Base-by-base conservation (phyloP, 2,329 filamentous ascomycete species). In the Colletotrichum sp. region DNA sequence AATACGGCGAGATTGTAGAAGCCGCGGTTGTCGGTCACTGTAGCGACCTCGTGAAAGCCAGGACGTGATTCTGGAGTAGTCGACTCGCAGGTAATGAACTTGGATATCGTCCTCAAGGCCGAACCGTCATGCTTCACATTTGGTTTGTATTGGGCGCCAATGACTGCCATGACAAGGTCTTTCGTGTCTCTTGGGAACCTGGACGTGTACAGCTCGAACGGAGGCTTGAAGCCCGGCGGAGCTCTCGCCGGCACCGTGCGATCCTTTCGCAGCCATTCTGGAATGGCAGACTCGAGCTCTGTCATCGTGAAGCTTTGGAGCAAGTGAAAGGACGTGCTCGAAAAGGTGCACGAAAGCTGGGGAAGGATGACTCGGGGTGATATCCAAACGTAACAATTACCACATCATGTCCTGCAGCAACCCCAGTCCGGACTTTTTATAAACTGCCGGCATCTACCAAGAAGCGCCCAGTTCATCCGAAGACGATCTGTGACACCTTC, bases 111-210 rank as follows among this genome's bases (percentile, higher is more conserved):
- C 5, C 12, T 52, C 0, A 52, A 24, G n/a, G 43, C 43, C 4
- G 43, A 52, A 1, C 43, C 43, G 1, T 52, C 43, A 0, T 3
- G n/a, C n/a, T 21, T 21, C 6, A 8, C 1, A 0, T 8, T 52
- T 52, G 43, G 10, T 13, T 13, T 4, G 1, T 6, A 52, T 13
- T 52, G 43, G 3, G n/a, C 43, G 2, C 43, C 43, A 0, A 52
- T 52, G 3, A 52, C n/a, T 52, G 43, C 43, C n/a, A 52, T 21
- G 6, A 52, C 43, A 2, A 52, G n/a, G 2, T 21, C n/a, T 52
- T 52, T 52, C 3, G 43, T 52, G 0, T 21, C n/a, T 5, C 13
- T 52, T 21, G 43, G 43, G 6, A 52, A 52, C 8, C 43, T 52
- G 6, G 43, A 21, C 6, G 43, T 52, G 43, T 52, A 52, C 1